These are phyloP conservation scores for Candida pseudoglaebosa DNA, from an alignment of 805 yeast genomes.

Conservation along the genomic window DNA sequence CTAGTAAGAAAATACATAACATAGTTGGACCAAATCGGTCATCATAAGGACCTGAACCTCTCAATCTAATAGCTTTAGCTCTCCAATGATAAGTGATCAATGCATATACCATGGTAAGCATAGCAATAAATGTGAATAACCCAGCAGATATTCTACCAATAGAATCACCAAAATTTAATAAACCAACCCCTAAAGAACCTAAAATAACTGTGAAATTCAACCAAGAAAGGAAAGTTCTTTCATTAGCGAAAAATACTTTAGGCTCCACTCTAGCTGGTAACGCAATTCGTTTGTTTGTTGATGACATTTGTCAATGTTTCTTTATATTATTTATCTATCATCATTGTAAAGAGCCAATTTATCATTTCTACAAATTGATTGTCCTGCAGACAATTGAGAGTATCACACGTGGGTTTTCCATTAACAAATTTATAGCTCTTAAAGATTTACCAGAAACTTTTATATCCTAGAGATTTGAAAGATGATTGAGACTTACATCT, in stretches of 20 bases:
- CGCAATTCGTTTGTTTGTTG: slow-evolving; percentile 77
- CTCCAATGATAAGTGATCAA: slow-evolving; percentile 98
- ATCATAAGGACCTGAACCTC: slow-evolving; percentile 99
- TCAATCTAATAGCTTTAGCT: slow-evolving; percentile 95
- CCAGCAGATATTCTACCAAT: slow-evolving; percentile 93
- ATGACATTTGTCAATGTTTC: no score
- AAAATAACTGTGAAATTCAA: slow-evolving; percentile 96
- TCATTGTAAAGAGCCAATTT: background rate
- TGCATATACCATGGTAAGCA: slow-evolving; percentile 97
- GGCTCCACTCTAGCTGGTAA: slow-evolving; percentile 98
- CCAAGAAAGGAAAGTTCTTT: slow-evolving; percentile 98
- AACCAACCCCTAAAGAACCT: slow-evolving; percentile 94
- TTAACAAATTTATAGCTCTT: no score
- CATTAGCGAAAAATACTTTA: slow-evolving; percentile 97
- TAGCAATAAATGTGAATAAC: slow-evolving; percentile 89
- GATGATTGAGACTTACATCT: no score
- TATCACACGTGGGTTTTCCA: background rate
- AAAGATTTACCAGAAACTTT: no score
- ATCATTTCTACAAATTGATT: no score
- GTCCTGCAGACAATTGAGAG: background rate
- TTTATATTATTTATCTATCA: no score
- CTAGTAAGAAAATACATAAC: slow-evolving; percentile 86
- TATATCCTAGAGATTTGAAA: no score
- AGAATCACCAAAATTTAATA: slow-evolving; percentile 92
- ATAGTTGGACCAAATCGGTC: slow-evolving; percentile 98